Evolutionary conservation across 306 rosid species (phyloP).

Genomic region (Begonia masoniana): DNA sequence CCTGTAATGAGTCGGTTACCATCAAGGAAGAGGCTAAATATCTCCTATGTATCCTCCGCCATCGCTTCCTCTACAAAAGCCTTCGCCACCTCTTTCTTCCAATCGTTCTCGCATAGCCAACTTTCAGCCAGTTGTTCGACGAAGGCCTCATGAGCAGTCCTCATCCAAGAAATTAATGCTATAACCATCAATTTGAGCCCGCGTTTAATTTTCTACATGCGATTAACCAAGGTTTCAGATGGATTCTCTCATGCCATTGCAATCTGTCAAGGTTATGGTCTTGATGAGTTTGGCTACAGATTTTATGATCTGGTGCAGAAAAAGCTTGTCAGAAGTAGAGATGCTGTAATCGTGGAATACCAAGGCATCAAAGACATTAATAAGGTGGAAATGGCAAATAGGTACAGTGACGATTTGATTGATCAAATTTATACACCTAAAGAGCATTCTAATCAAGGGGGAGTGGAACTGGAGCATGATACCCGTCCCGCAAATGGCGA

Average conservation of each 20-base stretch:
- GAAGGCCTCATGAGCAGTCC: slow-evolving; percentile 26
- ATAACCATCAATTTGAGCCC: slow-evolving; percentile 49
- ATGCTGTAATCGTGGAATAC: too few species aligned
- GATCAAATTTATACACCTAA: too few species aligned
- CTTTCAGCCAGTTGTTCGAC: slow-evolving; percentile 23
- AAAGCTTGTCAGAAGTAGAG: too few species aligned
- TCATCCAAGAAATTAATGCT: slow-evolving; percentile 20
- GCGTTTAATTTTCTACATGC: slow-evolving; percentile 41
- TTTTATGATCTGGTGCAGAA: too few species aligned
- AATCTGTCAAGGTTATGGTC: slow-evolving; percentile 59
- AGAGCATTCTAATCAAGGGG: too few species aligned
- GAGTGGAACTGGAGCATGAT: too few species aligned
- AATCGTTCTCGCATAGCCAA: slow-evolving; percentile 18
- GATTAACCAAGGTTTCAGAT: slow-evolving; percentile 6
- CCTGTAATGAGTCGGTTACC: slow-evolving; percentile 32
- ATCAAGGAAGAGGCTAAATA: slow-evolving; percentile 37
- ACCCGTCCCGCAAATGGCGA: too few species aligned
- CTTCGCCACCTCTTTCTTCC: slow-evolving; percentile 14
- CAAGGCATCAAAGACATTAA: too few species aligned
- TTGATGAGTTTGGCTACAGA: too few species aligned
- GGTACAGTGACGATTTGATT: too few species aligned
- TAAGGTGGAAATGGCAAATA: too few species aligned
- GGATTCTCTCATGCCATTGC: slow-evolving; percentile 41
- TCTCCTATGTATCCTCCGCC: slow-evolving; percentile 33
- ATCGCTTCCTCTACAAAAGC: slow-evolving; percentile 21